Evolutionary conservation across 352 stramenopile species (phyloP).

Genomic region (Globisporangium polare): DNA sequence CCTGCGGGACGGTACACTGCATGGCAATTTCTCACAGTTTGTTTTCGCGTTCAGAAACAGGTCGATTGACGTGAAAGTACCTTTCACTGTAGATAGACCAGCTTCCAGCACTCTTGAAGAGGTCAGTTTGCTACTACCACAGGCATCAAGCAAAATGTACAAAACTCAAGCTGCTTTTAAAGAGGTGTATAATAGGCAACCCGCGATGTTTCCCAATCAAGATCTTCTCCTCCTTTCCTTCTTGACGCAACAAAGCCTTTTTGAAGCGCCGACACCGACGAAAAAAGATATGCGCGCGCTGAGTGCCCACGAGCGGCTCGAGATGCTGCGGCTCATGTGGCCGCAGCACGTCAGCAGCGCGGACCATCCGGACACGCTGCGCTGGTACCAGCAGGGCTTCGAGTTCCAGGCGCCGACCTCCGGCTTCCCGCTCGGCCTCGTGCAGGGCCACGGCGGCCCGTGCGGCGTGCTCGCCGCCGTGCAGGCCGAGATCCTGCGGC

Average conservation of each 20-base stretch:
- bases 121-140: too few relatives aligned
- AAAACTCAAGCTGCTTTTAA: not conserved
- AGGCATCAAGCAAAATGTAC: too few relatives aligned
- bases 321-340: slow-evolving; percentile 36
- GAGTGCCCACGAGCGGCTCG: not conserved
- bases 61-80: not conserved
- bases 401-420: slow-evolving; percentile 27
- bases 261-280: not conserved
- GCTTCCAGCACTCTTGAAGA: not conserved
- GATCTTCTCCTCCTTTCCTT: not conserved
- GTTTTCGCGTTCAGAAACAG: not conserved
- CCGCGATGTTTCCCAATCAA: not conserved
- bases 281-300: slow-evolving; percentile 6
- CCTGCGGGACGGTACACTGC: not conserved
- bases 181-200: not conserved
- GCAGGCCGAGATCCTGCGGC: slow-evolving; percentile 63
- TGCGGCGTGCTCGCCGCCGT: slow-evolving; percentile 81
- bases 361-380: slow-evolving; percentile 26
- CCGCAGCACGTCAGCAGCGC: slow-evolving; percentile 17
- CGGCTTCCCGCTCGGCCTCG: slow-evolving; percentile 55
- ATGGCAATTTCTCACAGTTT: not conserved
- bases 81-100: not conserved
- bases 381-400: slow-evolving; percentile 61
- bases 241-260: not conserved
- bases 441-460: slow-evolving; percentile 72